Conservation (phyloP, 139 green algal species). For the Pedinophyceae sp. region DNA sequence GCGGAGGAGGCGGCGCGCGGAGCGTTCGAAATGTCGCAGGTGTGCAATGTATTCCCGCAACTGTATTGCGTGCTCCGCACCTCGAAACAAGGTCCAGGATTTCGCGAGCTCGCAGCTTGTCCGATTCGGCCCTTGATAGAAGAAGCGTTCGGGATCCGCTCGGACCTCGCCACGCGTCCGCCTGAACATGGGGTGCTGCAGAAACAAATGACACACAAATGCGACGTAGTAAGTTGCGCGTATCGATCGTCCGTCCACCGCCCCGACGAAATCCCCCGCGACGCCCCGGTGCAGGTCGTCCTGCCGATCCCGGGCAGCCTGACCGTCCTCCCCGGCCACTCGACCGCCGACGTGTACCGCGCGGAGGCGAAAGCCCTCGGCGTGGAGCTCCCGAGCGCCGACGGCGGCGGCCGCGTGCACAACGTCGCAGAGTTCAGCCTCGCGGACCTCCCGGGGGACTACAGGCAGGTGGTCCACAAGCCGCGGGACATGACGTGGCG, state of each 20-base stretch:
- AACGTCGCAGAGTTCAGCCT: conserved; percentile 31
- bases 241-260: too few species aligned
- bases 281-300: too few species aligned
- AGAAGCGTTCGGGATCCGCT: not conserved
- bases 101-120: conserved; percentile 10
- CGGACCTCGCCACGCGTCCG: too few species aligned
- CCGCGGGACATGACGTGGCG: conserved; percentile 22
- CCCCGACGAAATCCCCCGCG: too few species aligned
- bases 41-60: conserved; percentile 1
- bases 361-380: not conserved
- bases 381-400: not conserved
- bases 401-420: not conserved
- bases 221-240: not conserved
- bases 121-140: conserved; percentile 3
- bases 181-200: conserved; percentile 5
- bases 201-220: conserved; percentile 2
- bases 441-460: conserved; percentile 35
- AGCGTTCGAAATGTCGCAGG: conserved; percentile 14
- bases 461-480: conserved; percentile 42
- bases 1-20: conserved; percentile 2
- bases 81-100: conserved; percentile 30
- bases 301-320: not conserved
- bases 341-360: not conserved
- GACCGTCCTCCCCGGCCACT: not conserved
- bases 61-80: not conserved